Evolutionary conservation across 768 basidiomycete species (phyloP).

Genomic region (Clathrus columnatus): DNA sequence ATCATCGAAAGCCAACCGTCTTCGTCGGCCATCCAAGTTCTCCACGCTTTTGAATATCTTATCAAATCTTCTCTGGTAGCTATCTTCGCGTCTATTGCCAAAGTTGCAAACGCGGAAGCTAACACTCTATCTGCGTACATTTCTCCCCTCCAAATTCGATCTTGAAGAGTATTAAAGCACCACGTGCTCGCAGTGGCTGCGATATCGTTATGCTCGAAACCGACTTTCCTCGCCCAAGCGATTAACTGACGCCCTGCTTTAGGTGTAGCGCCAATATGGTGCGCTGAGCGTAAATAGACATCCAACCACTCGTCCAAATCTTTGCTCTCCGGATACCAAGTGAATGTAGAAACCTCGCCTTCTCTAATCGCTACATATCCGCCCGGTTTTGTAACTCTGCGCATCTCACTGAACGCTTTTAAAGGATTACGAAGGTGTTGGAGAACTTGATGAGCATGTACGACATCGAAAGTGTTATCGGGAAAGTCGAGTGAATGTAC

Average conservation of each 20-base stretch:
- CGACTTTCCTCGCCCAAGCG: constrained; percentile 30
- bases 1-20: constrained; percentile 28
- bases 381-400: constrained; percentile 35
- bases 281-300: constrained; percentile 6
- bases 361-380: constrained; percentile 40
- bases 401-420: constrained; percentile 37
- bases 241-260: constrained; percentile 30
- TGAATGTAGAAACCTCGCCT: constrained; percentile 26
- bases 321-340: constrained; percentile 29
- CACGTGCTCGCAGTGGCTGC: constrained; percentile 24
- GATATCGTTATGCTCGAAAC: constrained; percentile 23
- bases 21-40: constrained; percentile 22
- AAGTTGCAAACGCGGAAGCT: constrained; percentile 24
- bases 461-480: constrained; percentile 39
- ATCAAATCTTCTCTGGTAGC: constrained; percentile 19
- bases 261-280: constrained; percentile 26
- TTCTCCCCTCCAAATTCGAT: constrained; percentile 30
- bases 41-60: constrained; percentile 18
- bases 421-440: constrained; percentile 38
- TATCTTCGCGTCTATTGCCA: constrained; percentile 22
- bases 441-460: constrained; percentile 42
- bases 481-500: constrained; percentile 27
- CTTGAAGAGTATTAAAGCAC: constrained; percentile 30
- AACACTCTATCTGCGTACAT: constrained; percentile 30
- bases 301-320: constrained; percentile 22